phyloP scores from a whole-genome alignment of 495 filamentous ascomycete species.

The Hyaloscypha finlandica region DNA sequence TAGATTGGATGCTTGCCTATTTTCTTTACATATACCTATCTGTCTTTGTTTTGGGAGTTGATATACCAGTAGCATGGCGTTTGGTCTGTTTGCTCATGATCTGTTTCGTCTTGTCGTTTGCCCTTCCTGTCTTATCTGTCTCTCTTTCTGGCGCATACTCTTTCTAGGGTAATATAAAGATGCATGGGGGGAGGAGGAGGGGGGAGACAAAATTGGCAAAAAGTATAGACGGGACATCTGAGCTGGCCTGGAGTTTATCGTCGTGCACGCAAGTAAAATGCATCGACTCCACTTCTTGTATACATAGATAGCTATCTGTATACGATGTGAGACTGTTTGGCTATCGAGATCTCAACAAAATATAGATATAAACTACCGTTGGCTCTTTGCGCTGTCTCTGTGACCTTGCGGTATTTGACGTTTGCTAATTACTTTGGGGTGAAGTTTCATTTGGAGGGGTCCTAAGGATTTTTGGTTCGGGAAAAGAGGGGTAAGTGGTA shows the following conservation, averaged over 20 bases:
- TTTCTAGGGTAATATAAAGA: not conserved
- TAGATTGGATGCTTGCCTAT: not conserved
- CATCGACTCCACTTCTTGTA: constrained; percentile 25
- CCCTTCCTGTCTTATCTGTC: not conserved
- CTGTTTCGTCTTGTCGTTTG: not conserved
- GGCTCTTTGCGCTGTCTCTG: too few relatives aligned
- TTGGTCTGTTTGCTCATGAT: not conserved
- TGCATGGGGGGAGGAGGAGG: not conserved
- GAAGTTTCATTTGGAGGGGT: too few relatives aligned
- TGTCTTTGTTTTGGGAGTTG: not conserved
- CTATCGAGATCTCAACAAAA: constrained; percentile 1
- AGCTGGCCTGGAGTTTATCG: too few relatives aligned
- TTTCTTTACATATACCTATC: constrained; percentile 10
- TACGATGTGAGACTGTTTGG: not conserved
- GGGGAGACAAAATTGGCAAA: not conserved
- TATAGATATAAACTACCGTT: too few relatives aligned
- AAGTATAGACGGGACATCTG: not conserved
- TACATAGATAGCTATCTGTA: constrained; percentile 20
- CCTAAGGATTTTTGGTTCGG: too few relatives aligned
- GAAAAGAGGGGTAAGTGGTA: too few relatives aligned
- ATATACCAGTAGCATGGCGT: constrained; percentile 23
- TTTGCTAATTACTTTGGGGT: too few relatives aligned
- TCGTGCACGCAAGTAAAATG: not conserved
- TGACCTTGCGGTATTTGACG: too few relatives aligned
- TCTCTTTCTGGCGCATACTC: not conserved